Percentiles rank a stretch among this genome's conserved stretches.
Evolutionary conservation across 768 basidiomycete species (phyloP).

Genomic region (Phallus indusiatus): DNA sequence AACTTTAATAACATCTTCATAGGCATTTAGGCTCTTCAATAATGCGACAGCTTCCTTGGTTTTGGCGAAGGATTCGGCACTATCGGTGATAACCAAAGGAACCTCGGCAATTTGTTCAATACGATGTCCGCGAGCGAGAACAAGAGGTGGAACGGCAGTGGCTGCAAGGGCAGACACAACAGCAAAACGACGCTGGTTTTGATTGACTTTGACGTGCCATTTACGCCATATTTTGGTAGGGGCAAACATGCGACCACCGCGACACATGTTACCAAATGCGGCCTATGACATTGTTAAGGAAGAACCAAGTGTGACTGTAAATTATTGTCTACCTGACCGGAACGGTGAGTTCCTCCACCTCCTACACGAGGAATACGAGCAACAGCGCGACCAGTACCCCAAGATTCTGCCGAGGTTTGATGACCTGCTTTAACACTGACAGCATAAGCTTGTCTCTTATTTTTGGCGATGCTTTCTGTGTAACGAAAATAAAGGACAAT

Average conservation of each 20-base stretch:
- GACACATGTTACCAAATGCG: constrained; percentile 99
- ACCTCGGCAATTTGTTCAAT: constrained; percentile 97
- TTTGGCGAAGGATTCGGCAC: constrained; percentile 83
- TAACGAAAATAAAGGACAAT: constrained; percentile 11
- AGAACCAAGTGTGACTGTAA: background rate
- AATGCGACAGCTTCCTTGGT: constrained; percentile 95
- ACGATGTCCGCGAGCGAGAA: constrained; percentile 97
- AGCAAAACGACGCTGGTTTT: constrained; percentile 98
- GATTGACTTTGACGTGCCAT: constrained; percentile 99
- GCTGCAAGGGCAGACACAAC: constrained; percentile 96
- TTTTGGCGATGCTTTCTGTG: constrained; percentile 94
- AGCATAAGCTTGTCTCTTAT: constrained; percentile 93
- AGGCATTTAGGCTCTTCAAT: constrained; percentile 82
- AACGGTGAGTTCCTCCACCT: constrained; percentile 96
- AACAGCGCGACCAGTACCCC: constrained; percentile 99
- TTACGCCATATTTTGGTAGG: constrained; percentile 99
- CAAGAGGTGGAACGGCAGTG: constrained; percentile 94
- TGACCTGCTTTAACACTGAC: constrained; percentile 98
- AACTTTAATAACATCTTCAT: constrained; percentile 91
- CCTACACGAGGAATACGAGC: constrained; percentile 99
- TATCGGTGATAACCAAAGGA: constrained; percentile 78
- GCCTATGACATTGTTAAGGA: constrained; percentile 39
- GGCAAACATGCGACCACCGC: constrained; percentile 99
- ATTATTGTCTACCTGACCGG: constrained; percentile 63
- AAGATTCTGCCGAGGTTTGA: constrained; percentile 98